Evolutionary conservation across 495 filamentous ascomycete species (phyloP).

Genomic region (Aspergillus egyptiacus): DNA sequence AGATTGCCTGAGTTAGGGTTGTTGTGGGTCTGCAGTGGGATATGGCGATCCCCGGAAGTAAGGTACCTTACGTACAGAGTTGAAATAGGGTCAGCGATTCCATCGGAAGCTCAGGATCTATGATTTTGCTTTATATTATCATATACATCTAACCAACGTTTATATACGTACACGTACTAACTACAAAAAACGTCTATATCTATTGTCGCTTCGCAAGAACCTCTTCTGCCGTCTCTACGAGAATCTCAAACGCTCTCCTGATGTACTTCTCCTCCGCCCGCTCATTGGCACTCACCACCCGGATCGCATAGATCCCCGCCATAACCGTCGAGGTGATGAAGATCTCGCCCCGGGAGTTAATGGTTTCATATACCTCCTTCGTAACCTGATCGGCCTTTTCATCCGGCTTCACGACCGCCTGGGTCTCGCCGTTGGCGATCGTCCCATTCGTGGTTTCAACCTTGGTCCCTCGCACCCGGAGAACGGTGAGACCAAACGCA

Average conservation of each 20-base stretch:
- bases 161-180: too few relatives aligned
- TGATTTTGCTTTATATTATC: too few relatives aligned
- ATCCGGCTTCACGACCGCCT: slow-evolving; percentile 29
- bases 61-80: too few relatives aligned
- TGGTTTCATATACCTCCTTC: slow-evolving; percentile 67
- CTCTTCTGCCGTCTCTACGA: slow-evolving; percentile 64
- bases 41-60: too few relatives aligned
- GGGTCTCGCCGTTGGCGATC: slow-evolving; percentile 18
- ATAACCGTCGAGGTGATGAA: slow-evolving; percentile 78
- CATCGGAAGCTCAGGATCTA: too few relatives aligned
- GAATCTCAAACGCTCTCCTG: slow-evolving; percentile 66
- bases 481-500: slow-evolving; percentile 74
- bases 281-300: slow-evolving; percentile 68
- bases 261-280: slow-evolving; percentile 67
- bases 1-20: too few relatives aligned
- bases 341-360: slow-evolving; percentile 72
- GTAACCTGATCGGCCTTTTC: slow-evolving; percentile 61
- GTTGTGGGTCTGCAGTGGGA: too few relatives aligned
- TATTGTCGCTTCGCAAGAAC: slow-evolving; percentile 9
- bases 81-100: too few relatives aligned
- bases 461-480: slow-evolving; percentile 54
- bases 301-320: slow-evolving; percentile 71
- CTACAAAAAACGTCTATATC: not conserved
- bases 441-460: slow-evolving; percentile 28
- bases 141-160: too few relatives aligned